A percentile compares a stretch with the other conserved stretches of the same genome.
These are phyloP conservation scores for Paragyromitra xinjiangensis DNA, from an alignment of 495 filamentous ascomycete species.

Conservation along the genomic window DNA sequence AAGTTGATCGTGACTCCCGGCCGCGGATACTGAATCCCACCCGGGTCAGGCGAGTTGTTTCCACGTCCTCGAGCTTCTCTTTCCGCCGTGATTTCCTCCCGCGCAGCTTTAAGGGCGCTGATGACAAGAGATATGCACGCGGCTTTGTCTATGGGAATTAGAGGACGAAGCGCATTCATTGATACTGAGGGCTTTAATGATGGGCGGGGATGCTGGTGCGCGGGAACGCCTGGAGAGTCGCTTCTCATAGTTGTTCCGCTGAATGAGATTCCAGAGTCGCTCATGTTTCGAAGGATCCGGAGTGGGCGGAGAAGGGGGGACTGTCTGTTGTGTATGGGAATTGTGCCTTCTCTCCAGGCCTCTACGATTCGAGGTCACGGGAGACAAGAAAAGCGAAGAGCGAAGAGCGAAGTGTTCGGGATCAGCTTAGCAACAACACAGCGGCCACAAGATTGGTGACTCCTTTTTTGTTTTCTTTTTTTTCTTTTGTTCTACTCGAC, in stretches of 20 bases:
- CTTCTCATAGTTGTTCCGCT: conserved; percentile 20
- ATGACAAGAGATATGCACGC: conserved; percentile 53
- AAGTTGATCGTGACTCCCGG: conserved; percentile 88
- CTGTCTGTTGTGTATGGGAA: conserved; percentile 1
- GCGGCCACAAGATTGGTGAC: conserved; percentile 1
- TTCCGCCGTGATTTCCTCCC: conserved; percentile 44
- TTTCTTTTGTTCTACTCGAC: conserved; percentile 18
- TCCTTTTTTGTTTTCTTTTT: conserved; percentile 20
- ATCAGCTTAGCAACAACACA: conserved; percentile 18
- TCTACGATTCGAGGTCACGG: conserved; percentile 41
- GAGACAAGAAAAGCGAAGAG: conserved; percentile 13
- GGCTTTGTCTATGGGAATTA: conserved; percentile 52
- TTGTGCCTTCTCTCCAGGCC: conserved; percentile 15
- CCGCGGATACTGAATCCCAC: conserved; percentile 57
- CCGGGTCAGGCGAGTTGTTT: conserved; percentile 36
- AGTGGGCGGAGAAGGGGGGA: conserved; percentile 22
- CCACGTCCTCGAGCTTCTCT: conserved; percentile 31
- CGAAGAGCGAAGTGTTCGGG: conserved; percentile 17
- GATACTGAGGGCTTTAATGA: conserved; percentile 29
- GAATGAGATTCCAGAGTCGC: conserved; percentile 25
- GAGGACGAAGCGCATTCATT: conserved; percentile 42
- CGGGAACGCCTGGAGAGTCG: conserved; percentile 21
- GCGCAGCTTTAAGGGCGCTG: conserved; percentile 48
- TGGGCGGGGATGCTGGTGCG: conserved; percentile 25
- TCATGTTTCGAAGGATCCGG: conserved; percentile 13